A percentile compares a stretch with the other conserved stretches of the same genome.
Evolutionary conservation across 2,329 filamentous ascomycete genomes (phyloP).

Genomic region (Colletotrichum orbiculare): DNA sequence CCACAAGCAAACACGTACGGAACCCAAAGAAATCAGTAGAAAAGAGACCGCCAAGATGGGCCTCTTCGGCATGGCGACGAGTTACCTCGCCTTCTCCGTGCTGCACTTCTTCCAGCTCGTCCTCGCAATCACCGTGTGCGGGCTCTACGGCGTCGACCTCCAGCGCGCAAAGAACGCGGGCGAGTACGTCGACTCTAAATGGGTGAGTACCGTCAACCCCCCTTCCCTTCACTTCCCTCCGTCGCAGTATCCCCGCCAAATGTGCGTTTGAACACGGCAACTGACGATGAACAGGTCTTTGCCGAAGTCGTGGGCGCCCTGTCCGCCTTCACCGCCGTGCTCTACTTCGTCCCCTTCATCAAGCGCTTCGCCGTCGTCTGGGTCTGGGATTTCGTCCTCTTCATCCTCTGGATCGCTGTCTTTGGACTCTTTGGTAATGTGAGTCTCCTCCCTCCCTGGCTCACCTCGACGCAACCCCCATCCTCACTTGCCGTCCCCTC

Average conservation of each 20-base stretch:
- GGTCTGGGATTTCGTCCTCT: conserved; percentile 77
- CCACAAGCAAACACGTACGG: no score
- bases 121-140: conserved; percentile 80
- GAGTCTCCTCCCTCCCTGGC: conserved; percentile 33
- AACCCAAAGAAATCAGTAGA: background rate
- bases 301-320: conserved; percentile 77
- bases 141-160: conserved; percentile 80
- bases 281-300: conserved; percentile 63
- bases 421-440: conserved; percentile 85
- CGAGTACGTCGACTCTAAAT: conserved; percentile 71
- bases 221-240: no score
- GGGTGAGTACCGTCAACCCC: conserved; percentile 61
- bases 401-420: conserved; percentile 82
- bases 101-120: conserved; percentile 83
- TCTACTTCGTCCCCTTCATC: conserved; percentile 75
- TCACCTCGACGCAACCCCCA: background rate
- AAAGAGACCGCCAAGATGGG: conserved; percentile 51
- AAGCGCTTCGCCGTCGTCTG: conserved; percentile 66
- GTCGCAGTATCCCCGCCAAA: background rate
- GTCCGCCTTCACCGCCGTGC: conserved; percentile 70
- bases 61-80: conserved; percentile 54
- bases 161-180: conserved; percentile 60
- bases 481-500: no score
- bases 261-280: background rate
- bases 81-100: conserved; percentile 66